Evolutionary conservation across 345 rosid species (phyloP).

Genomic region (Cardamine resedifolia): DNA sequence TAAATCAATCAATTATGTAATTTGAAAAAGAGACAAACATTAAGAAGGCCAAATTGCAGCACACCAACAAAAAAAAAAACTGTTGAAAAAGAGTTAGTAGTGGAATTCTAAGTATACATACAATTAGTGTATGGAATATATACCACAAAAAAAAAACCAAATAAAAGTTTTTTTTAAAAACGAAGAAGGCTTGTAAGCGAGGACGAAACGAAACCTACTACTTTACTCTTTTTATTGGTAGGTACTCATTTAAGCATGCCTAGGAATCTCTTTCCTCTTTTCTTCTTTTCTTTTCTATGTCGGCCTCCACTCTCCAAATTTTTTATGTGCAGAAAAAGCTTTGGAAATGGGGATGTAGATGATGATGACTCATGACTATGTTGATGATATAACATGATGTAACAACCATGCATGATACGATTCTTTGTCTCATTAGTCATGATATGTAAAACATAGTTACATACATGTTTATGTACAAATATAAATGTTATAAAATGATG

Average conservation of each 20-base stretch:
- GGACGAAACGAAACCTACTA: not conserved
- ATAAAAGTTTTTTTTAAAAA: not conserved
- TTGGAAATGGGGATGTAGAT: not conserved
- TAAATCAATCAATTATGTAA: conserved; percentile 21
- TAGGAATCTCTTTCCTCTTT: conserved; percentile 31
- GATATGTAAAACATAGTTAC: not conserved
- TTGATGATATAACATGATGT: conserved; percentile 6
- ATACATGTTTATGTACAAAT: not conserved
- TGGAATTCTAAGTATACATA: conserved; percentile 19
- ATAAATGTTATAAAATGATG: no score
- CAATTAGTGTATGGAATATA: conserved; percentile 1
- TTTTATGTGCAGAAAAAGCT: not conserved
- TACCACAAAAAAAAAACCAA: no score
- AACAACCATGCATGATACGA: conserved; percentile 19
- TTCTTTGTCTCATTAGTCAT: not conserved
- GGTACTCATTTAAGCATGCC: conserved; percentile 43
- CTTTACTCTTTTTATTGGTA: conserved; percentile 24
- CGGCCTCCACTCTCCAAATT: conserved; percentile 29
- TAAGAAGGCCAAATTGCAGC: conserved; percentile 8
- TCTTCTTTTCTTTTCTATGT: conserved; percentile 26
- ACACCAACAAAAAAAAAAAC: no score
- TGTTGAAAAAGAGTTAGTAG: not conserved
- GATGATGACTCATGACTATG: not conserved
- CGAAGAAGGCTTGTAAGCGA: conserved; percentile 2
- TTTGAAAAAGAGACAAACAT: conserved; percentile 18